Evolutionary conservation across 2,329 filamentous ascomycete genomes (phyloP), one percentile per base, ranked within the genome.

Genomic region (Pseudocercospora fijiensis): DNA sequence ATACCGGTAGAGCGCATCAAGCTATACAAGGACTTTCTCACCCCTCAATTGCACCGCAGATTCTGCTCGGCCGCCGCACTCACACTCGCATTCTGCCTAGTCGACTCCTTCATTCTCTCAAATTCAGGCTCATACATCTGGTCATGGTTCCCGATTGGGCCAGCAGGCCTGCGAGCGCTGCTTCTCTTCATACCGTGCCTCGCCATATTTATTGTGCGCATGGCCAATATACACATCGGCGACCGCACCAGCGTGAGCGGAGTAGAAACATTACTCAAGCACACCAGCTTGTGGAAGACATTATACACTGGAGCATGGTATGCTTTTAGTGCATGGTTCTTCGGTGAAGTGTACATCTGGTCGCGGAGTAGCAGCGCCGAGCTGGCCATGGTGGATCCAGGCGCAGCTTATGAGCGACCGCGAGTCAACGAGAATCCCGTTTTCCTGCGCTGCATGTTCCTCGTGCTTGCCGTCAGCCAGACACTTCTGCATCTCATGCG

Each of bases 11-110:
- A 45, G 80, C 79, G 65, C 55, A 63, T 62, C 49, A 65, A 86
- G 82, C 83, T 85, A 76, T 96, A 96, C 79, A 90, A 92, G 82
- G 91, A 96, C 80, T 96, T 96, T 77, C 81, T 97, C 70, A 96
- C 94, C 66, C 93, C 94, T 57, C 88, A 90, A 58, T 82, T 97
- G 68, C 94, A 98, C 78, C 85, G 90, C 72, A 87, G 92, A 72
- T 98, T 97, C 78, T 89, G 90, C 56, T 88, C 88, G 67, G 92
- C 91, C 11, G 89, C 90, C 55, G 83, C 85, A 13, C 80, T 91
- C 67, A 82, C 92, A 13, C 79, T 95, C 9, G 78, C 83, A 55
- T 81, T 92, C 61, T 91, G 91, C 74, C 96, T 95, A 76, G 60
- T 85, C 41, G 86, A 91, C 74, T 85, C 92, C 56, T 78, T 95